Evolutionary conservation across 1,139 yeast genomes (phyloP).

Genomic region (Trichomonascaceae sp.): DNA sequence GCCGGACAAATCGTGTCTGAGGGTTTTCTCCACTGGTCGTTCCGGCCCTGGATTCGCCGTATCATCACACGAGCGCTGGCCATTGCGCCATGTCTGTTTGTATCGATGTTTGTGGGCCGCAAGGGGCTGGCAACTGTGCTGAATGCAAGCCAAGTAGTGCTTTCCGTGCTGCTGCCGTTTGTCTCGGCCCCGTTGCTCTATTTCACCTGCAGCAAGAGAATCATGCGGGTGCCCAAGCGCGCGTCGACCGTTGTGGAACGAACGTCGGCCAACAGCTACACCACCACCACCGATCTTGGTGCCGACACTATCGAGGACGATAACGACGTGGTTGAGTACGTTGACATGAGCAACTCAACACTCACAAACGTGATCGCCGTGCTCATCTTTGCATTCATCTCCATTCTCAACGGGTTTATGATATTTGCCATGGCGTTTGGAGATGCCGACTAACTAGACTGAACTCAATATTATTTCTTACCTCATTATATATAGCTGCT

Average conservation of each 20-base stretch:
- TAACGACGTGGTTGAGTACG: constrained; percentile 9
- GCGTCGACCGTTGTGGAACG: constrained; percentile 1
- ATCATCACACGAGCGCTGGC: constrained; percentile 76
- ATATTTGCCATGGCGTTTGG: constrained; percentile 55
- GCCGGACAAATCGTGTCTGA: constrained; percentile 97
- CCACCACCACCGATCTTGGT: constrained; percentile 2
- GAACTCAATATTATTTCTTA: constrained; percentile 12
- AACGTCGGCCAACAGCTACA: constrained; percentile 2
- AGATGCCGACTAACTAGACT: constrained; percentile 57
- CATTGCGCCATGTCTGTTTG: constrained; percentile 75
- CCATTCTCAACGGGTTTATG: constrained; percentile 61
- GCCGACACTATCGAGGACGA: constrained; percentile 4
- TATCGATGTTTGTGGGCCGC: constrained; percentile 67
- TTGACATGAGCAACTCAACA: constrained; percentile 57
- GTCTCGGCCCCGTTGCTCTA: constrained; percentile 82
- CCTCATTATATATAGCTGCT: neutral
- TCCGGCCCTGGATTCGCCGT: constrained; percentile 79
- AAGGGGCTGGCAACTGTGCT: constrained; percentile 72
- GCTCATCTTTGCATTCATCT: constrained; percentile 57
- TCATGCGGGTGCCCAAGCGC: constrained; percentile 51
- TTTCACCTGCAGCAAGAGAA: constrained; percentile 61
- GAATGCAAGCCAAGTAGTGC: constrained; percentile 78
- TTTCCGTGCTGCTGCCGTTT: constrained; percentile 73
- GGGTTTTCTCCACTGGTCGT: constrained; percentile 77
- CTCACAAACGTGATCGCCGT: constrained; percentile 42